A percentile compares a stretch with the other conserved stretches of the same genome.
These are phyloP conservation scores for Sporobolomyces pararoseus DNA, from an alignment of 768 basidiomycete species.

Conservation along the genomic window DNA sequence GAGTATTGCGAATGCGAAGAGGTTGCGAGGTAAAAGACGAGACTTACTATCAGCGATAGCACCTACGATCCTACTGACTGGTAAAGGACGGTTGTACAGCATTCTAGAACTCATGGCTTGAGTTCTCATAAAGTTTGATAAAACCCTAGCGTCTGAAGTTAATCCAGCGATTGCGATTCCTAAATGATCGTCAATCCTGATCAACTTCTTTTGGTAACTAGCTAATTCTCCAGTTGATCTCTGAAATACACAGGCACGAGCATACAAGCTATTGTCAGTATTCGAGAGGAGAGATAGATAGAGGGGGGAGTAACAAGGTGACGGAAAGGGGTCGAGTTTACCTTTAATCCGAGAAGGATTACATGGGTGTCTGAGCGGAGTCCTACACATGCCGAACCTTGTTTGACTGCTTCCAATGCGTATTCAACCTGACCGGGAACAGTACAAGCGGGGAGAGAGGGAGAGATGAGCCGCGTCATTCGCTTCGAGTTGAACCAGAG, in stretches of 20 bases:
- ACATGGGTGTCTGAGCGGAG: slow-evolving; percentile 92
- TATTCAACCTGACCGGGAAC: slow-evolving; percentile 53
- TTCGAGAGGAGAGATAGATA: background rate
- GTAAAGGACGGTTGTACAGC: slow-evolving; percentile 90
- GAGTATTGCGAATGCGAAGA: too few relatives aligned
- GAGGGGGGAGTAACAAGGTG: background rate
- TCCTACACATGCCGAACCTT: slow-evolving; percentile 98
- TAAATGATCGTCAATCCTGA: slow-evolving; percentile 97
- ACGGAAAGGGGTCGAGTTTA: slow-evolving; percentile 47
- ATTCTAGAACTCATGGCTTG: slow-evolving; percentile 93
- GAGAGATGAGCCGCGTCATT: slow-evolving; percentile 17
- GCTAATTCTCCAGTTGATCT: slow-evolving; percentile 96
- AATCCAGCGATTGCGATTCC: slow-evolving; percentile 99
- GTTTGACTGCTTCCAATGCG: slow-evolving; percentile 98
- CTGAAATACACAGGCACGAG: slow-evolving; percentile 52
- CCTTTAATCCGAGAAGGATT: slow-evolving; percentile 87
- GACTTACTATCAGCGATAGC: slow-evolving; percentile 82
- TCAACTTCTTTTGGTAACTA: slow-evolving; percentile 99
- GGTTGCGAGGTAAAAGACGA: background rate
- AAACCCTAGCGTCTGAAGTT: slow-evolving; percentile 93
- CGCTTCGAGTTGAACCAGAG: too few relatives aligned
- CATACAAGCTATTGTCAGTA: background rate
- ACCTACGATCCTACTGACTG: slow-evolving; percentile 87
- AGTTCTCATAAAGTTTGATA: slow-evolving; percentile 99
- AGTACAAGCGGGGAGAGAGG: too few relatives aligned